phyloP scores from a whole-genome alignment of 2,329 filamentous ascomycete genomes.

The Hymenoscyphus infarciens region DNA sequence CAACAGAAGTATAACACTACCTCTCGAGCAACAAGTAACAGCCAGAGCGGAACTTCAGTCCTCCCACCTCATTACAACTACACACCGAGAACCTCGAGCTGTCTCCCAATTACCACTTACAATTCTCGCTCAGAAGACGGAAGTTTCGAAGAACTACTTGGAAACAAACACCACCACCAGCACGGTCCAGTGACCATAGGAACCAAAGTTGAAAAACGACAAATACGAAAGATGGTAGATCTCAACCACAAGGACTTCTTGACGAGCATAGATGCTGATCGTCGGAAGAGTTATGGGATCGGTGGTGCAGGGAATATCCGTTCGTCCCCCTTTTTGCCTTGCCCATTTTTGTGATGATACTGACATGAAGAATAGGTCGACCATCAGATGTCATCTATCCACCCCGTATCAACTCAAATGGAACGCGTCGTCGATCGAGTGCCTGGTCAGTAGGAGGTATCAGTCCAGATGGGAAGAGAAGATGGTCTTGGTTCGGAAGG shows the following conservation, averaged over 20 bases:
- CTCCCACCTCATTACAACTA: background rate
- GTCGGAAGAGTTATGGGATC: constrained; percentile 32
- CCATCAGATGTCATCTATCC: constrained; percentile 33
- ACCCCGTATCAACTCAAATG: constrained; percentile 20
- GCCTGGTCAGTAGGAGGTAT: constrained; percentile 19
- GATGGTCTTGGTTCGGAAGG: constrained; percentile 20
- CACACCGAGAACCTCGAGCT: background rate
- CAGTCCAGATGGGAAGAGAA: constrained; percentile 22
- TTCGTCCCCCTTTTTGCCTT: constrained; percentile 16
- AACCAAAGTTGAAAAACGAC: background rate
- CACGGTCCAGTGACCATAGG: too few species aligned
- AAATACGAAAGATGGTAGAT: background rate
- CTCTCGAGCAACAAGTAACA: background rate
- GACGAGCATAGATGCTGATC: constrained; percentile 17
- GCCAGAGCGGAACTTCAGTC: background rate
- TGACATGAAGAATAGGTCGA: constrained; percentile 22
- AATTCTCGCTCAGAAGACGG: background rate
- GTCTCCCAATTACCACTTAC: background rate
- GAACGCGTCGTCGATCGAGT: constrained; percentile 25
- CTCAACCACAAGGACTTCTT: constrained; percentile 1
- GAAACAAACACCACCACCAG: background rate
- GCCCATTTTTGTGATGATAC: background rate
- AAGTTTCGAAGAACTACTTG: constrained; percentile 6
- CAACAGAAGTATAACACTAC: background rate
- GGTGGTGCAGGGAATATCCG: constrained; percentile 35